Conservation (phyloP, 352 stramenopile genomes). For the Phytopythium sindhum region DNA sequence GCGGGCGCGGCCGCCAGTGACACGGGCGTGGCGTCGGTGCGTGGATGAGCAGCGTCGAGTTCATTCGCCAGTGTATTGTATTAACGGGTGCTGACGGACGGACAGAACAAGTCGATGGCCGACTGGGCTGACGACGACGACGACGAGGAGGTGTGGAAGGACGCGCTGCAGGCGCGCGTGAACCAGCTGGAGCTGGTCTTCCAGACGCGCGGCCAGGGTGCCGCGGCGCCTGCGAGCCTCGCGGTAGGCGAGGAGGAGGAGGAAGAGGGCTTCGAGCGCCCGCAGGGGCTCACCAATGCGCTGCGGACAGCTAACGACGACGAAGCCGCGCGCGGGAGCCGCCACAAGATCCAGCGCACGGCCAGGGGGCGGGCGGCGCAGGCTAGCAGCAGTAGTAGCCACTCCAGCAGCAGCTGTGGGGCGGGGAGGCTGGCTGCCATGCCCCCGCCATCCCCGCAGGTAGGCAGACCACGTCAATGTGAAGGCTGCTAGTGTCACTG, state of each 20-base stretch:
- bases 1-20: background rate
- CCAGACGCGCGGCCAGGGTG: conserved; percentile 6
- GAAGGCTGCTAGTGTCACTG: no score
- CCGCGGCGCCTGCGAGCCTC: no score
- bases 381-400: conserved; percentile 21
- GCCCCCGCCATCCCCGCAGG: conserved; percentile 1
- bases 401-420: conserved; percentile 17
- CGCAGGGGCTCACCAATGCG: background rate
- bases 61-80: no score
- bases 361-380: conserved; percentile 18
- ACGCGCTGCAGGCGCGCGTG: conserved; percentile 70
- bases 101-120: conserved; percentile 59
- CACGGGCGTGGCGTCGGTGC: background rate
- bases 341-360: conserved; percentile 44
- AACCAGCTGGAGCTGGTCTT: conserved; percentile 70
- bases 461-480: background rate
- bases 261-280: background rate
- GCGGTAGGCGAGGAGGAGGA: background rate
- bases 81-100: background rate
- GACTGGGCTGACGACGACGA: conserved; percentile 78
- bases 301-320: background rate
- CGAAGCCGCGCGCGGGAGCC: background rate
- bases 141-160: conserved; percentile 78
- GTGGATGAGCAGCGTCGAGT: no score
- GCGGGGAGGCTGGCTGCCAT: no score